Evolutionary conservation across 345 rosid species (phyloP), one percentile per base, ranked within the genome.

Genomic region (Conringia planisiliqua): DNA sequence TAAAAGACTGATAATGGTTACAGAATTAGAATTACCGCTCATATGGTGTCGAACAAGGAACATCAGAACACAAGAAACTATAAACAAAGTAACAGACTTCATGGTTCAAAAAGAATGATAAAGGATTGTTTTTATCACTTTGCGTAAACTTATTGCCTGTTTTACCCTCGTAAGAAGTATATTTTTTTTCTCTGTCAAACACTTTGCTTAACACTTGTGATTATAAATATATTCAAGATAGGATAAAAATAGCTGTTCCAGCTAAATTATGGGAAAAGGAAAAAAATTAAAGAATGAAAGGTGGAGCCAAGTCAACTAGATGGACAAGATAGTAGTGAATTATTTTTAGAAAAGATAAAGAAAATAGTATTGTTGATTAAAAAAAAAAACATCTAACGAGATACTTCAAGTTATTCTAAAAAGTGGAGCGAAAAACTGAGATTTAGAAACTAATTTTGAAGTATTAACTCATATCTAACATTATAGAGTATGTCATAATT

Each of bases 201-300:
- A 32, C 35, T 32, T 32, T 32, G 7, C 35, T 44, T 4, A 30
- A 30, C 20, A 43, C 10, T 69, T 38, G 22, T 2, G 16, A 7
- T 44, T 54, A n/a, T n/a, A 39, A 54, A 68, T 68, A 57, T 57
- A 30, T 32, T 70, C 44, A 57, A 70, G 43, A 57, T 43, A 13
- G 13, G 65, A 30, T 70, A 43, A 57, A 61, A 42, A 70, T 70
- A 70, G 65, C 26, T 18, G 7, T 30, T 20, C 24, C 16, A 29
- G 4, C 17, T 17, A 18, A 7, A 40, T 40, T 40, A 43, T 33
- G 14, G 59, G n/a, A 36, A 51, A 35, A 36, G 6, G 16, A 32
- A 32, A 5, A 5, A 47, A 18, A 27, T 3, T 22, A 3, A 1
- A 30, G 16, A 32, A 4, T n/a, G 20, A 33, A 66, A 48, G 48